Conservation (phyloP, 1,284 basidiomycete genomes). For the Puccinia polysora region DNA sequence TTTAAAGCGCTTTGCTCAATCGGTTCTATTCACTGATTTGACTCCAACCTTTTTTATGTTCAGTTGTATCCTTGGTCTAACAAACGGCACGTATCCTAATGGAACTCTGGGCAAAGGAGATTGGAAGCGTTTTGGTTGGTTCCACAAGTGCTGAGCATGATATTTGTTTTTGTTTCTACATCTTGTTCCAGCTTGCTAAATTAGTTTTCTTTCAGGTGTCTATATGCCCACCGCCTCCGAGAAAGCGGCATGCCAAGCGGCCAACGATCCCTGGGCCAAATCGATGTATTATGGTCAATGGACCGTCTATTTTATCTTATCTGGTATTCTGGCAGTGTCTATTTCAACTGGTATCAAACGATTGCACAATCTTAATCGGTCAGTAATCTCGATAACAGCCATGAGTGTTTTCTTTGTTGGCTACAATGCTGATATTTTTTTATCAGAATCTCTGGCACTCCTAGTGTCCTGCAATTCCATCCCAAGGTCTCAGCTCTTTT, state of each 20-base stretch:
- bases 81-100: constrained; percentile 40
- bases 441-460: constrained; percentile 8
- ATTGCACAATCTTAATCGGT: constrained; percentile 29
- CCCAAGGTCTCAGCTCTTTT: constrained; percentile 12
- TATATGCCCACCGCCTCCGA: constrained; percentile 12
- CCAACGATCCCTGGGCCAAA: constrained; percentile 24
- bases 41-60: neutral
- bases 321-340: constrained; percentile 8
- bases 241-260: constrained; percentile 15
- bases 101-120: constrained; percentile 21
- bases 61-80: constrained; percentile 35
- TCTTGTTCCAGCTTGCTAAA: neutral
- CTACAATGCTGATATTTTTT: neutral
- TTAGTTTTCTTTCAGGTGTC: neutral
- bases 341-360: constrained; percentile 33
- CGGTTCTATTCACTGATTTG: neutral
- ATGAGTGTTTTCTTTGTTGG: neutral
- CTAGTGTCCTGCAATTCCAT: constrained; percentile 8
- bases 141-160: too few relatives aligned
- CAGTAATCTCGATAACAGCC: neutral
- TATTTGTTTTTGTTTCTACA: neutral
- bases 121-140: constrained; percentile 31
- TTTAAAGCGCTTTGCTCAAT: neutral
- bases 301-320: constrained; percentile 30
- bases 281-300: constrained; percentile 25